Percentiles rank a stretch among this genome's conserved stretches.
Evolutionary conservation across 176 grass and related monocot species (phyloP).

Genomic region (Juncus inflexus): DNA sequence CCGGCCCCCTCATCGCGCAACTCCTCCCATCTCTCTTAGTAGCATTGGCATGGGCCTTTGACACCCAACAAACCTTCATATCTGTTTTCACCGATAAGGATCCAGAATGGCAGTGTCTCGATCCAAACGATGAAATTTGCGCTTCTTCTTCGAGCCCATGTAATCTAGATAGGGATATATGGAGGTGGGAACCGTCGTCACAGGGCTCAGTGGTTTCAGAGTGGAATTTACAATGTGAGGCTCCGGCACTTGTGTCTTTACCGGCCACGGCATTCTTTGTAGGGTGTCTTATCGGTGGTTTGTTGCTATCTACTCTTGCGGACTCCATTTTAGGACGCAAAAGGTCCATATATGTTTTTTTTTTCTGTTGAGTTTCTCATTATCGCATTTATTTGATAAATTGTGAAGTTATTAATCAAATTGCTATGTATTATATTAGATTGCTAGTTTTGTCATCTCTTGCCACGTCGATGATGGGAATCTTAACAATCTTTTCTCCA

Average conservation of each 20-base stretch:
- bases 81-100: constrained; percentile 85
- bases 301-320: constrained; percentile 69
- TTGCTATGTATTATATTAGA: too few species aligned
- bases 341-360: constrained; percentile 19
- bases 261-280: constrained; percentile 77
- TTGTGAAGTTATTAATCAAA: too few species aligned
- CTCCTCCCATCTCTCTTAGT: constrained; percentile 54
- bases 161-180: constrained; percentile 38
- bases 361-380: too few species aligned
- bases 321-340: constrained; percentile 69
- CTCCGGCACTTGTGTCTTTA: constrained; percentile 55
- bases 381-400: too few species aligned
- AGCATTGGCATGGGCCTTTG: constrained; percentile 76
- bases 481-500: too few species aligned
- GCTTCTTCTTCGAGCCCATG: constrained; percentile 36
- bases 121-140: constrained; percentile 30
- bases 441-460: too few species aligned
- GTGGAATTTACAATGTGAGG: constrained; percentile 69
- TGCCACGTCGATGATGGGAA: too few species aligned
- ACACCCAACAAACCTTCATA: constrained; percentile 95
- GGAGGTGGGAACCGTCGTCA: constrained; percentile 55
- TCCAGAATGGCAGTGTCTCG: constrained; percentile 61
- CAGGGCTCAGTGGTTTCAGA: constrained; percentile 57
- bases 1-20: constrained; percentile 32
- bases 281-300: constrained; percentile 68